Evolutionary conservation across 2,329 filamentous ascomycete species (phyloP), one percentile per base, ranked within the genome.

Genomic region (Blastomyces emzantsi): DNA sequence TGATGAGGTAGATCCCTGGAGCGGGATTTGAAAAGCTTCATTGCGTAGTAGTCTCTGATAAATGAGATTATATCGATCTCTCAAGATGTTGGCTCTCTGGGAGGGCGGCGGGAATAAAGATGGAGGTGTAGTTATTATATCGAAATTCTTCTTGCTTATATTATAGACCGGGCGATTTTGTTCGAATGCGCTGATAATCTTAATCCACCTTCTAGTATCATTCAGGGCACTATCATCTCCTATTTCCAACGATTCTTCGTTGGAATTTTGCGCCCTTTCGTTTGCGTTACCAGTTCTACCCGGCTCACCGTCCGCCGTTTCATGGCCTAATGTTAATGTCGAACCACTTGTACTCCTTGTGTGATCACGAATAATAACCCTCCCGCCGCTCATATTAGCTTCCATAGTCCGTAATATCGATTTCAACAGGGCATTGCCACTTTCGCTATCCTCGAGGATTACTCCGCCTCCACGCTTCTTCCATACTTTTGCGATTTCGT

Each of bases 11-110:
- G 86, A 85, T 51, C 83, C 81, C 66, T 81, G 82, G 1, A 87
- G 76, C 0, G 92, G 91, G 25, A 86, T 86, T 74, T 97, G 92
- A 70, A 99, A 99, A 25, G 90, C 87, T 75, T 97, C 92, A 73
- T 97, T 97, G 59, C 94, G 88, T 51, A 97, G 83, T 22, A 97
- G 84, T 22, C 94, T 87, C 74, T 97, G 93, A 73, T 97, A 90
- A 60, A 97, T 88, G 62, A 97, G 84, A 70, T 96, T 89, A 74
- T 95, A 97, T 66, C 92, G 85, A 73, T 97, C 92, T 67, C 92
- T 86, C 77, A 97, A 97, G 55, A 94, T 80, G 2, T 86, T 81
- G 1, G 91, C 96, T 75, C 96, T 96, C 71, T 92, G 89, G 6
- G 87, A 85, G 19, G 91, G 86, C 9, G 85, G 80, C 0, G 95